Conservation (phyloP, 345 rosid genomes). For the Noccaea caerulescens region DNA sequence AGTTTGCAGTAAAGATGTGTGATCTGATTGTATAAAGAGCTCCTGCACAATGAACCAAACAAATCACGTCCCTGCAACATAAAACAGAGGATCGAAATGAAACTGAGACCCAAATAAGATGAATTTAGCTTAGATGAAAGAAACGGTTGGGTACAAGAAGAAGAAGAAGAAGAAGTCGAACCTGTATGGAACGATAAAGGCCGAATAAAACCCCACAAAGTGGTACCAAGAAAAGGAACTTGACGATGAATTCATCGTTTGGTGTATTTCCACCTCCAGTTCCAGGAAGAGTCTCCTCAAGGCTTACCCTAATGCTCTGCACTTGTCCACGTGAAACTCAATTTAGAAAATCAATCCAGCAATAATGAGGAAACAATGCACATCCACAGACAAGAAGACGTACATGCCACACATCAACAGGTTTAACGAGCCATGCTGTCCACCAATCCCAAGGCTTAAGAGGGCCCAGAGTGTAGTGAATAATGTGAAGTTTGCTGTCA, state of each 20-base stretch:
- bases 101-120: constrained; percentile 10
- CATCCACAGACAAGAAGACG: constrained; percentile 19
- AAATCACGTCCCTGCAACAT: constrained; percentile 59
- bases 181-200: constrained; percentile 38
- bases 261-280: constrained; percentile 87
- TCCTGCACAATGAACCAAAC: constrained; percentile 55
- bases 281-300: constrained; percentile 62
- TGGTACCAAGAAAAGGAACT: constrained; percentile 73
- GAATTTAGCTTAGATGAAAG: constrained; percentile 10
- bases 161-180: constrained; percentile 12
- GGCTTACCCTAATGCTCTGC: constrained; percentile 54
- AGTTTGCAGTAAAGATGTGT: constrained; percentile 66
- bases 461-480: constrained; percentile 95
- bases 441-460: constrained; percentile 99
- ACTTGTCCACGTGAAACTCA: constrained; percentile 8
- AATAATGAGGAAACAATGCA: background rate
- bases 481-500: constrained; percentile 82
- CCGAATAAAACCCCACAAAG: constrained; percentile 56
- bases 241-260: constrained; percentile 65
- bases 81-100: constrained; percentile 10
- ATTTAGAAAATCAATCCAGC: constrained; percentile 15
- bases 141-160: background rate
- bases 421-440: constrained; percentile 96
- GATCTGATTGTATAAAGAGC: constrained; percentile 62
- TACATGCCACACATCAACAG: constrained; percentile 98